Evolutionary conservation across 148 eudicot species (phyloP), one percentile per base, ranked within the genome.

Genomic region (Rhododendron molle): DNA sequence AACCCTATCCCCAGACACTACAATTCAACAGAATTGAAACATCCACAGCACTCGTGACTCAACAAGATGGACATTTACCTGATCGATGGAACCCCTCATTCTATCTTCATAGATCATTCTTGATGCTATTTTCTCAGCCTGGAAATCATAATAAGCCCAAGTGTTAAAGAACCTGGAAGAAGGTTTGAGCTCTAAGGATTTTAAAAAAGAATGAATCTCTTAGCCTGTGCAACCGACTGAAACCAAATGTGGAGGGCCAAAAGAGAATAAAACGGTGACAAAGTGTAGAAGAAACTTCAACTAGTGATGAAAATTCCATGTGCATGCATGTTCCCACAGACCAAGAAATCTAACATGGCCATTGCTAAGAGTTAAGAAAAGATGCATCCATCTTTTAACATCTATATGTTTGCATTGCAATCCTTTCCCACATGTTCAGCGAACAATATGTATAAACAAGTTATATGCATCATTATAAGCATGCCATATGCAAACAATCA

Each of bases 111-210:
- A 93, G 23, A 97, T 95, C 99, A 97, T 97, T 88, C 92, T 93
- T 81, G 99, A 97, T 67, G 99, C 99, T 84, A 97, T 97, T 90
- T 97, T 97, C 90, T 97, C 99, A 73, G 99, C 99, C 99, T 97
- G 96, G 86, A 88, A 60, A 78, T 74, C 78, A 78, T 62, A 43
- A 74, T 52, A 72, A 69, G n/a, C 62, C n/a, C 54, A 50, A 38
- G 21, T 58, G 23, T 76, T 76, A 50, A 52, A 74, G 32, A 72
- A 76, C 71, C 16, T 38, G 15, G 23, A 84, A 5, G 82, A 83
- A 60, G 47, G 47, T 7, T n/a, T 13, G 10, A 46, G 58, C 21
- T 36, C 79, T 38, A 86, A 14, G 32, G 23, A 40, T 38, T 21
- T 32, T 43, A 20, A 28, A 84, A 82, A 86, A 26, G 11, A 56